Evolutionary conservation across 768 basidiomycete species (phyloP).

Genomic region (Hysterangium stoloniferum): DNA sequence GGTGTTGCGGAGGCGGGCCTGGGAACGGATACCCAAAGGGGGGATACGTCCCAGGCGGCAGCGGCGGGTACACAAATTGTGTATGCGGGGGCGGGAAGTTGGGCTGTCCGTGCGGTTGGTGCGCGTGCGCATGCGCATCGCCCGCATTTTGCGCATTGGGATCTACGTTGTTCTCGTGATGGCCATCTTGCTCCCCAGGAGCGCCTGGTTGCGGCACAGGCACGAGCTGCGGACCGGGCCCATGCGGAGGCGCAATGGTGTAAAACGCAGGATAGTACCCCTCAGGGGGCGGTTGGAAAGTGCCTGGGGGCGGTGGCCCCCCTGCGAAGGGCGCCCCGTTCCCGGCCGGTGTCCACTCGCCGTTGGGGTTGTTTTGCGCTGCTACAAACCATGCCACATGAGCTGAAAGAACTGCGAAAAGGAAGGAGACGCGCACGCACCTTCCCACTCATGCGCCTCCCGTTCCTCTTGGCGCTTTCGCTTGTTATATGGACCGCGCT

Average conservation of each 20-base stretch:
- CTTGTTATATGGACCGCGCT: slow-evolving; percentile 48
- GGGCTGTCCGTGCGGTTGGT: slow-evolving; percentile 7
- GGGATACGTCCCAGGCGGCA: slow-evolving; percentile 9
- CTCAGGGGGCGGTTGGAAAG: slow-evolving; percentile 8
- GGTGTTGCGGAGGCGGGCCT: not conserved
- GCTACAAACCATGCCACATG: slow-evolving; percentile 5
- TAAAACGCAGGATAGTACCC: slow-evolving; percentile 11
- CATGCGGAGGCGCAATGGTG: slow-evolving; percentile 4
- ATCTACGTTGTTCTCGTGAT: slow-evolving; percentile 2
- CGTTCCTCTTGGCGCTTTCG: slow-evolving; percentile 34
- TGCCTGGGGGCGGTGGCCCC: slow-evolving; percentile 5
- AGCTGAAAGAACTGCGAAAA: slow-evolving; percentile 6
- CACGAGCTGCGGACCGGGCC: slow-evolving; percentile 9
- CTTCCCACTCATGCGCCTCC: slow-evolving; percentile 10
- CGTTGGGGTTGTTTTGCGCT: slow-evolving; percentile 9
- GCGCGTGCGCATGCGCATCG: not conserved
- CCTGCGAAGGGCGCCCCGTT: slow-evolving; percentile 4
- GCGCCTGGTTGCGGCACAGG: slow-evolving; percentile 3
- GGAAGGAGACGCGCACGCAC: not conserved
- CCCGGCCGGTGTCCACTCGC: slow-evolving; percentile 10
- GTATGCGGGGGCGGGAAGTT: slow-evolving; percentile 8
- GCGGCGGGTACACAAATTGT: slow-evolving; percentile 9
- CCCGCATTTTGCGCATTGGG: slow-evolving; percentile 4
- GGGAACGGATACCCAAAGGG: slow-evolving; percentile 12
- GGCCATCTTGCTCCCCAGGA: slow-evolving; percentile 1